Evolutionary conservation across 257 asterid species (phyloP).

Genomic region (Craterostigma plantagineum): DNA sequence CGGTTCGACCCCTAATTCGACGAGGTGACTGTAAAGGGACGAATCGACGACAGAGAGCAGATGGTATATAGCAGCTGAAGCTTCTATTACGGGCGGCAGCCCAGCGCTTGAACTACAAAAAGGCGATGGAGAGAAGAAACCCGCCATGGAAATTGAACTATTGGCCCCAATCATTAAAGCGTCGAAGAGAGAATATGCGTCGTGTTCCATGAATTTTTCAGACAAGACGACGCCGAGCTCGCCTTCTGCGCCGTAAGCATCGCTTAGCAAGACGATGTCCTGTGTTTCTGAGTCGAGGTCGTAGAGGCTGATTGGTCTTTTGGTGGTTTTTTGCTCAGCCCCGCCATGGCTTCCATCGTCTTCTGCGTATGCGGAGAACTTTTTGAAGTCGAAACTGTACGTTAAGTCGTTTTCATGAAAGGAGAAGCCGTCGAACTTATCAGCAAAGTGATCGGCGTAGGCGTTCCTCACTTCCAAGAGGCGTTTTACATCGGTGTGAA

Average conservation of each 20-base stretch:
- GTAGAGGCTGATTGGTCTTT: constrained; percentile 14
- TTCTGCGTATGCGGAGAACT: constrained; percentile 30
- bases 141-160: constrained; percentile 55
- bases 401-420: constrained; percentile 51
- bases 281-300: constrained; percentile 55
- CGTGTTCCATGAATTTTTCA: constrained; percentile 73
- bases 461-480: constrained; percentile 48
- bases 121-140: constrained; percentile 40
- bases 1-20: constrained; percentile 76
- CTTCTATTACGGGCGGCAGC: constrained; percentile 60
- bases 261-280: constrained; percentile 33
- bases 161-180: constrained; percentile 58
- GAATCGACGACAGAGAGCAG: constrained; percentile 53
- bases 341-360: constrained; percentile 2
- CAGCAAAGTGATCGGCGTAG: constrained; percentile 46
- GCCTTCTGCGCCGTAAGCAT: constrained; percentile 84
- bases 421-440: constrained; percentile 61
- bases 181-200: constrained; percentile 64
- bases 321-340: constrained; percentile 15
- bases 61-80: constrained; percentile 57
- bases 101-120: constrained; percentile 23
- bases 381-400: constrained; percentile 54
- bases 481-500: constrained; percentile 44
- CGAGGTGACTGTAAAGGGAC: constrained; percentile 58
- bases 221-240: constrained; percentile 68